phyloP scores from a whole-genome alignment of 768 basidiomycete genomes.

The Paxillus rubicundulus region DNA sequence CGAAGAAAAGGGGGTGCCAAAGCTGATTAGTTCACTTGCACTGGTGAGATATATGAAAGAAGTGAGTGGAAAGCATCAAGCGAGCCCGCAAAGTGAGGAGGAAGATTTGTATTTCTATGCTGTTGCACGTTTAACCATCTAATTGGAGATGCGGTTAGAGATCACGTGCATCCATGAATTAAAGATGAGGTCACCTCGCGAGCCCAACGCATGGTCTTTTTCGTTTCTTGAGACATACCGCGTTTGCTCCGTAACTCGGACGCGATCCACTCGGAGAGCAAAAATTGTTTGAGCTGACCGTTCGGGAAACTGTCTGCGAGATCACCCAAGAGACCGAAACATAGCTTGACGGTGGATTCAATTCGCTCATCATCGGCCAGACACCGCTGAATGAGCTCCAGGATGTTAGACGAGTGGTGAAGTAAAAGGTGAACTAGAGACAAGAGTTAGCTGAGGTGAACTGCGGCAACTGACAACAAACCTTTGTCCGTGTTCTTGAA shows the following conservation, averaged over 20 bases:
- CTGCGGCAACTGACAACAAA: constrained; percentile 22
- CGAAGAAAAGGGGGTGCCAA: constrained; percentile 14
- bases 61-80: constrained; percentile 32
- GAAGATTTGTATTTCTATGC: constrained; percentile 45
- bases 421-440: constrained; percentile 41
- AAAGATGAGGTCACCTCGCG: constrained; percentile 62
- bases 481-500: constrained; percentile 83
- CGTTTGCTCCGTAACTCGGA: constrained; percentile 69
- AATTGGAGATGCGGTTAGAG: constrained; percentile 1
- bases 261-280: constrained; percentile 80
- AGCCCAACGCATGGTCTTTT: constrained; percentile 91
- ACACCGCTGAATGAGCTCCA: constrained; percentile 79
- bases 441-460: not conserved
- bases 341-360: constrained; percentile 70
- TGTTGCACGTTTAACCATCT: constrained; percentile 83
- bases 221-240: constrained; percentile 73
- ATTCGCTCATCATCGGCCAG: constrained; percentile 79
- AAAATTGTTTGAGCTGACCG: constrained; percentile 75
- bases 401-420: constrained; percentile 67
- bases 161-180: not conserved
- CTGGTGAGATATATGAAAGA: constrained; percentile 30
- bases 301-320: constrained; percentile 84
- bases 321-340: constrained; percentile 88
- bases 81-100: constrained; percentile 23
- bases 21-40: constrained; percentile 51